Evolutionary conservation across 108 stramenopile species (phyloP).

Genomic region (Discostella pseudostelligera): DNA sequence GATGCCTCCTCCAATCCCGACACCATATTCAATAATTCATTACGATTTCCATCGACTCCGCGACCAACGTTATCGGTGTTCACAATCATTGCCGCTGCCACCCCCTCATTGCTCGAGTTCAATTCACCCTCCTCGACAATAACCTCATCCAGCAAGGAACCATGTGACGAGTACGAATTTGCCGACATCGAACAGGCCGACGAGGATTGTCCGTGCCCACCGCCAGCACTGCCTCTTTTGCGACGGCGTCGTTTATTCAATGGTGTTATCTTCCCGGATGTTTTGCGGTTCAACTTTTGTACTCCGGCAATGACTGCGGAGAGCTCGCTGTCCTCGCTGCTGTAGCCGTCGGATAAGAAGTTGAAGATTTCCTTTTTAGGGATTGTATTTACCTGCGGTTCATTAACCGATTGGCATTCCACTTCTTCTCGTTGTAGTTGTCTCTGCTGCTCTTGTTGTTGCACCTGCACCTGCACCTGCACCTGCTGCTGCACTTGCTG

Average conservation of each 20-base stretch:
- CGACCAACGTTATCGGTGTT: not conserved
- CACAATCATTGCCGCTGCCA: not conserved
- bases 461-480: not conserved
- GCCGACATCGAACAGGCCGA: slow-evolving; percentile 8
- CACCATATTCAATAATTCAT: no score
- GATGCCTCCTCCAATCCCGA: no score
- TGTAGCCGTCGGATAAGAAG: slow-evolving; percentile 8
- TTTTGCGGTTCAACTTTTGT: slow-evolving; percentile 35
- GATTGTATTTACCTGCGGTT: not conserved
- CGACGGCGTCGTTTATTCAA: slow-evolving; percentile 24
- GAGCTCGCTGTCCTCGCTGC: slow-evolving; percentile 19
- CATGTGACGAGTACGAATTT: slow-evolving; percentile 18
- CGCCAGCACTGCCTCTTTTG: not conserved
- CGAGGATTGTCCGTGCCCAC: slow-evolving; percentile 3
- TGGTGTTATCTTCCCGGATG: slow-evolving; percentile 37
- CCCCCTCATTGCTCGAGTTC: slow-evolving; percentile 29
- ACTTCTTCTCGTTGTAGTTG: no score
- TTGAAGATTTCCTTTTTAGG: not conserved
- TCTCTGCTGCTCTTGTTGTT: not conserved
- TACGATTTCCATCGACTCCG: not conserved
- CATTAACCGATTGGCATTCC: no score
- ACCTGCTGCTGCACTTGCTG: not conserved
- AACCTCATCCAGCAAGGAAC: slow-evolving; percentile 41
- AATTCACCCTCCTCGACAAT: slow-evolving; percentile 39
- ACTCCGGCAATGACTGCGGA: slow-evolving; percentile 42